A percentile compares a stretch with the other conserved stretches of the same genome.
Conservation (phyloP, 495 filamentous ascomycete genomes). For the Penicillium egyptiacum region DNA sequence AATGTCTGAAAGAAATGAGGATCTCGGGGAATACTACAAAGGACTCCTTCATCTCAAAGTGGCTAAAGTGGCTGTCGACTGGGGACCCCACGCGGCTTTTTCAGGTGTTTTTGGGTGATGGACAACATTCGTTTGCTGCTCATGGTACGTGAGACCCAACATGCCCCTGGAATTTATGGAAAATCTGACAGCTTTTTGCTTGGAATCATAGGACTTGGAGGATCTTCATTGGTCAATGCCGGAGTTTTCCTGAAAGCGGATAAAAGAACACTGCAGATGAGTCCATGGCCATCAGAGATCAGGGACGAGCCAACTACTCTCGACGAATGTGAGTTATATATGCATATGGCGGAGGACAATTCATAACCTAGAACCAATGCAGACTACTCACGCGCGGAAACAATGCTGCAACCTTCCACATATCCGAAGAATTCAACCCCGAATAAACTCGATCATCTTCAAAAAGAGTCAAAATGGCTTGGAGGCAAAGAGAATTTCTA, state of each 20-base stretch:
- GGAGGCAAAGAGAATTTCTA: slow-evolving; percentile 54
- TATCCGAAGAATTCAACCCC: slow-evolving; percentile 60
- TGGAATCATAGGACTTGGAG: slow-evolving; percentile 53
- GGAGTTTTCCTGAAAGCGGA: slow-evolving; percentile 67
- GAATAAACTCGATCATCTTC: slow-evolving; percentile 56
- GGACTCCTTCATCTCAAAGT: slow-evolving; percentile 7
- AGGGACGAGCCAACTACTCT: slow-evolving; percentile 43
- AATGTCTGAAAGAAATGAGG: slow-evolving; percentile 51
- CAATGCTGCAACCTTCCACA: slow-evolving; percentile 57
- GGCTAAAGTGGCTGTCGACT: slow-evolving; percentile 15
- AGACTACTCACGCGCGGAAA: slow-evolving; percentile 57
- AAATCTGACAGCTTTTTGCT: not conserved
- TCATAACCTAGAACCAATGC: slow-evolving; percentile 3
- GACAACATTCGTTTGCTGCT: slow-evolving; percentile 64
- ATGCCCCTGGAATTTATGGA: not conserved
- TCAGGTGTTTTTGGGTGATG: slow-evolving; percentile 61
- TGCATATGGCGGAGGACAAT: not conserved
- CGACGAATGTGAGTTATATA: slow-evolving; percentile 49
- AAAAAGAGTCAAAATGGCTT: slow-evolving; percentile 53
- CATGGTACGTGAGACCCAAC: slow-evolving; percentile 50
- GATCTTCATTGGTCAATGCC: slow-evolving; percentile 64
- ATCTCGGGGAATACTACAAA: slow-evolving; percentile 50
- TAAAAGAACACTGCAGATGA: slow-evolving; percentile 50
- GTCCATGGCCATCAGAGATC: slow-evolving; percentile 61
- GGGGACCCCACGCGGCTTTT: slow-evolving; percentile 62